Evolutionary conservation across 768 basidiomycete species (phyloP).

Genomic region (Psilocybe subaeruginosa): DNA sequence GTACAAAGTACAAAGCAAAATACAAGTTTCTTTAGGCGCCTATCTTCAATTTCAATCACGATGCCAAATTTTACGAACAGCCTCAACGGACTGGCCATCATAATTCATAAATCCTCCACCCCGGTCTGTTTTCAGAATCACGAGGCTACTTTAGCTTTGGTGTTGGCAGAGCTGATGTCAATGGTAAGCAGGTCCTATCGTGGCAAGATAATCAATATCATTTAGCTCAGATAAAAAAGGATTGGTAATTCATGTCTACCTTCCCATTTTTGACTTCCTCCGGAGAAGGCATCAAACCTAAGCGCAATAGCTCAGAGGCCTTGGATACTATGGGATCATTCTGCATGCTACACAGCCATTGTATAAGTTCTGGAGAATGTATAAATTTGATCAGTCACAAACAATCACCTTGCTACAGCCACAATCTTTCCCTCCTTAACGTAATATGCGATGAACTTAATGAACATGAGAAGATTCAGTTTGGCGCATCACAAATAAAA

Average conservation of each 20-base stretch:
- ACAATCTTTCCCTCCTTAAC: conserved; percentile 63
- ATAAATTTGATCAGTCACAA: not conserved
- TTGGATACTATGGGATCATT: conserved; percentile 81
- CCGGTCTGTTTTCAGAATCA: not conserved
- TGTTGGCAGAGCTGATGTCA: conserved; percentile 39
- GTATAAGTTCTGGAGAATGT: conserved; percentile 12
- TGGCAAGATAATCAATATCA: not conserved
- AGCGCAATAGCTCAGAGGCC: conserved; percentile 75
- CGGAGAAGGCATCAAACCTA: conserved; percentile 80
- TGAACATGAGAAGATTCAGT: not conserved
- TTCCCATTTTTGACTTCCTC: conserved; percentile 76
- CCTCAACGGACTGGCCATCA: not conserved
- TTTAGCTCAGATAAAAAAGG: not conserved
- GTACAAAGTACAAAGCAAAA: not conserved
- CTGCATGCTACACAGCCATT: conserved; percentile 59
- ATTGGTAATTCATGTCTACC: conserved; percentile 38
- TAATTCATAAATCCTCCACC: not conserved
- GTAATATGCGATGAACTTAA: conserved; percentile 82
- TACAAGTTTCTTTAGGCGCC: too few relatives aligned
- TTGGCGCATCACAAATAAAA: not conserved
- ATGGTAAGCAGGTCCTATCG: conserved; percentile 42
- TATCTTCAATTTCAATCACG: too few relatives aligned
- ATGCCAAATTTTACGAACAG: too few relatives aligned
- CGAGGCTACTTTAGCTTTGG: conserved; percentile 27
- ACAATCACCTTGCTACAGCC: conserved; percentile 61